These are phyloP conservation scores for Psilocybe cyanescens DNA, from an alignment of 768 basidiomycete genomes.

Conservation along the genomic window DNA sequence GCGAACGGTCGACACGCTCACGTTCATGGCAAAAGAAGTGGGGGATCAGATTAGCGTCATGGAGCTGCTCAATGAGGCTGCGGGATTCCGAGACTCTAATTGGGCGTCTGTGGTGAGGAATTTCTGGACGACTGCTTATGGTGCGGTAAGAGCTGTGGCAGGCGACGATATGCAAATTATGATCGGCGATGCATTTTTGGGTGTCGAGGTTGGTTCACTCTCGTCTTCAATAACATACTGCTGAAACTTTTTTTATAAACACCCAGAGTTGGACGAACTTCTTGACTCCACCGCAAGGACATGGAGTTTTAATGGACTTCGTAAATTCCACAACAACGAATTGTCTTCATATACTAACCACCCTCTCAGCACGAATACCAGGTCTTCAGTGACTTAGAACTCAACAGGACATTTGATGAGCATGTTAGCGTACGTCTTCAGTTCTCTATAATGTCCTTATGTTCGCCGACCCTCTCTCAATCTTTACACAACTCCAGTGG, in stretches of 20 bases:
- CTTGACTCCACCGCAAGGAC: constrained; percentile 52
- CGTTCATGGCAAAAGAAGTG: constrained; percentile 54
- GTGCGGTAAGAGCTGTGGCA: constrained; percentile 52
- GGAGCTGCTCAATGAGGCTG: constrained; percentile 74
- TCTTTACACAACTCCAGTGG: constrained; percentile 33
- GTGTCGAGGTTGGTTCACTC: constrained; percentile 45
- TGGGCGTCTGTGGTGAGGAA: constrained; percentile 49
- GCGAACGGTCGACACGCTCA: constrained; percentile 61
- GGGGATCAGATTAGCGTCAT: constrained; percentile 64
- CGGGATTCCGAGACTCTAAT: constrained; percentile 48
- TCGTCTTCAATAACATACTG: not conserved
- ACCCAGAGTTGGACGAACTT: constrained; percentile 62
- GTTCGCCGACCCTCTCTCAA: not conserved
- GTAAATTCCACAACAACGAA: constrained; percentile 35
- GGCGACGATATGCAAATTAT: constrained; percentile 59
- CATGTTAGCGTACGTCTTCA: constrained; percentile 54
- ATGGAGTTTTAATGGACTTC: constrained; percentile 69
- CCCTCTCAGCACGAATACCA: constrained; percentile 67
- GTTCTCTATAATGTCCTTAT: not conserved
- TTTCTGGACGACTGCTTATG: constrained; percentile 67
- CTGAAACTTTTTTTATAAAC: constrained; percentile 1
- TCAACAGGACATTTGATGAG: constrained; percentile 54
- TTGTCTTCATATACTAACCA: not conserved
- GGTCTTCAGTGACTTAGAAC: constrained; percentile 64
- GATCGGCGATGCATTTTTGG: constrained; percentile 75